A percentile compares a stretch with the other conserved stretches of the same genome.
These are phyloP conservation scores for Carex parvula DNA, from an alignment of 176 grass and related monocot genomes.

Conservation along the genomic window DNA sequence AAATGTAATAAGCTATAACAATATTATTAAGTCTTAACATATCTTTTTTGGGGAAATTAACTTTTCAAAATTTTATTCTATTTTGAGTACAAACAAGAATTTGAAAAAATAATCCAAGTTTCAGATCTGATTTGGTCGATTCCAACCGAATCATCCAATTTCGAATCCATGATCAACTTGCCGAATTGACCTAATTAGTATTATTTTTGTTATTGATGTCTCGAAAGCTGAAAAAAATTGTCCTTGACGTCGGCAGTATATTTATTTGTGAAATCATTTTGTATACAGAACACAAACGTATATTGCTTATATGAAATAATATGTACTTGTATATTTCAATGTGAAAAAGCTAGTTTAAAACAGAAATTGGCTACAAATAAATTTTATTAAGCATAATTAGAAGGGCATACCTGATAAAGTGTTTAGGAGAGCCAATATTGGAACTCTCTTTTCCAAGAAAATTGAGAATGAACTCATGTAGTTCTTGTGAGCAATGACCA, in stretches of 20 bases:
- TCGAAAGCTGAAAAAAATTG: background rate
- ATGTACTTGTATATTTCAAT: background rate
- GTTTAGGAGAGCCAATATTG: background rate
- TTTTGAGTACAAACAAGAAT: no score
- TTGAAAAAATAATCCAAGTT: background rate
- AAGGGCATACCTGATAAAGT: background rate
- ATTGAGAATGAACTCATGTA: constrained; percentile 21
- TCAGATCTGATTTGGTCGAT: no score
- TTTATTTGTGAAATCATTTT: background rate
- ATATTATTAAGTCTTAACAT: no score
- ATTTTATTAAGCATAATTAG: background rate
- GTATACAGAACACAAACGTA: background rate
- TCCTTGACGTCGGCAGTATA: background rate
- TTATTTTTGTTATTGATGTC: background rate
- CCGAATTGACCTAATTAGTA: background rate
- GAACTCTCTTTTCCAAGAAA: constrained; percentile 27
- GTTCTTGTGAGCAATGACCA: background rate
- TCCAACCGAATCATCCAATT: no score
- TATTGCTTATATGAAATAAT: background rate
- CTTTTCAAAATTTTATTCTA: no score
- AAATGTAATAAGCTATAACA: no score
- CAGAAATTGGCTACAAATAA: background rate
- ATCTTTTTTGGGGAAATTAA: no score
- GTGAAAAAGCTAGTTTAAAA: background rate
- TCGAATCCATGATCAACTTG: no score